Base-by-base conservation (phyloP, 2,329 filamentous ascomycete genomes). In the Aaosphaeria arxii region DNA sequence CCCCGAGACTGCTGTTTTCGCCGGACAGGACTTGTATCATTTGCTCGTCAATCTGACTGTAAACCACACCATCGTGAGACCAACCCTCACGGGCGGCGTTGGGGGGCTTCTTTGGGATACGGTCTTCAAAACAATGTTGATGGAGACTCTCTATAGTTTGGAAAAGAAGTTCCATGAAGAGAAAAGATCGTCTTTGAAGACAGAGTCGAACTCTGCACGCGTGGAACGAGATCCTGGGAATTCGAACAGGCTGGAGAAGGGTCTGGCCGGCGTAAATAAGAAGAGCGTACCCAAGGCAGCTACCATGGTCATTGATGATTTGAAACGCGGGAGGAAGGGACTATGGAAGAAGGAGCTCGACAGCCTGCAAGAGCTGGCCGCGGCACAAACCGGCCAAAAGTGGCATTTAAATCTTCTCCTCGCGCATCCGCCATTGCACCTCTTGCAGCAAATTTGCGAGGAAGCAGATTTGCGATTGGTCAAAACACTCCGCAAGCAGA, bases 21-120 rank as follows among this genome's bases (percentile, higher is more conserved):
- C 41, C 28, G 47, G 43, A 6, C 51, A 58, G 38, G 43, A 54
- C 6, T 41, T 52, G 1, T 50, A 50, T 29, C 36, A 55, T 13
- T 47, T 60, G 28, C 31, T 63, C 4, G 30, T 54, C 4, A 47
- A 56, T 1, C 49, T 63, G 31, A 49, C 57, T 38, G 60, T 58
- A 1, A 56, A 59, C 29, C 40, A 53, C n/a, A 42, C 53, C 7
- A 44, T 56, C 38, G 47, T 50, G 1, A 44, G 46, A 3, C 54
- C 55, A 11, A 55, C 58, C 17, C 33, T 62, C 11, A 51, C 59
- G 13, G 42, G 57, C 6, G 51, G 59, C 4, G 11, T 59, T 7
- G 17, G 17, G 17, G 17, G 17, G 17, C 56, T 51, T 30, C n/a
- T 36, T 9, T 36, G 33, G 33, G 43, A 52, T n/a, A 43, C 45